These are phyloP conservation scores for Sequoiadendron giganteum DNA, from an alignment of 75 land plant genomes.

Conservation along the genomic window DNA sequence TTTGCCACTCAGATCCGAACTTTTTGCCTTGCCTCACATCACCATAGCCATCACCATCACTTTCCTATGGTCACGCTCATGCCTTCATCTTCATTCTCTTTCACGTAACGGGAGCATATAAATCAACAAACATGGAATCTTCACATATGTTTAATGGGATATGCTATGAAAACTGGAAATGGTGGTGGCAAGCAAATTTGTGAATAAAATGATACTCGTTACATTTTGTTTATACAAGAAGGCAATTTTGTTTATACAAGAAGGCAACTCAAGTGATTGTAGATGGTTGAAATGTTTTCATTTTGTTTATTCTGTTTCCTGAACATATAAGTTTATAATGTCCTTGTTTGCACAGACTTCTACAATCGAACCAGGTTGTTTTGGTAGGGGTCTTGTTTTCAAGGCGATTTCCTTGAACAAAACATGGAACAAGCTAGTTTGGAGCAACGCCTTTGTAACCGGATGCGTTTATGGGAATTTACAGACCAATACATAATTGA, in stretches of 20 bases:
- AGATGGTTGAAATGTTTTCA: background rate
- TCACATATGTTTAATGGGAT: no score
- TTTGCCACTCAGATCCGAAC: background rate
- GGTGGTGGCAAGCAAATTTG: no score
- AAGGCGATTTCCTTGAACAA: slow-evolving; percentile 1
- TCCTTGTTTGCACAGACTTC: background rate
- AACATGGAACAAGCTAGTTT: slow-evolving; percentile 52
- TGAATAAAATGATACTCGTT: no score
- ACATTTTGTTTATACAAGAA: no score
- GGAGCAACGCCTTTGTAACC: slow-evolving; percentile 39
- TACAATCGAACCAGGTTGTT: background rate
- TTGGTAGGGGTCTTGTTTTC: background rate
- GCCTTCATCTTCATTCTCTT: no score
- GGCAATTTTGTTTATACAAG: no score
- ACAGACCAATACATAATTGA: slow-evolving; percentile 74
- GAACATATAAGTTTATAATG: background rate
- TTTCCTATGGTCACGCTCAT: no score
- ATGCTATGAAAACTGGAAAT: no score
- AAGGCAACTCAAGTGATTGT: background rate
- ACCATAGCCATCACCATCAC: no score
- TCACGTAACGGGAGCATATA: no score
- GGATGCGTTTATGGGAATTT: slow-evolving; percentile 84
- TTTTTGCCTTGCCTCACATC: background rate
- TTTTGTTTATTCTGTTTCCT: background rate
- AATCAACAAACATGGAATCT: no score